phyloP scores from a whole-genome alignment of 768 basidiomycete genomes.

The Wakefieldia striispora region DNA sequence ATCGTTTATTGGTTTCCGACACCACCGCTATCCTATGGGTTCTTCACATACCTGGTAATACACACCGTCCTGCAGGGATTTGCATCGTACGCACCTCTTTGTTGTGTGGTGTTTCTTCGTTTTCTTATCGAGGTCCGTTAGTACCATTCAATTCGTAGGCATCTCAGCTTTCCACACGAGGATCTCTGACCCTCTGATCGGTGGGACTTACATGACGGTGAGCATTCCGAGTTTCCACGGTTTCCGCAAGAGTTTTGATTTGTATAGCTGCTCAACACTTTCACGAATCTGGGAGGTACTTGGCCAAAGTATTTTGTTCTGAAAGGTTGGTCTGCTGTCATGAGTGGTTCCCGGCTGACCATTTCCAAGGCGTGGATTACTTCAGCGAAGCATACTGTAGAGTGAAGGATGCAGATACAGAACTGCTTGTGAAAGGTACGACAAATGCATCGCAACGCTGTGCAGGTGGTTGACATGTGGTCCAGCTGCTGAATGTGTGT shows the following conservation, averaged over 20 bases:
- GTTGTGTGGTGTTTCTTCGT: background rate
- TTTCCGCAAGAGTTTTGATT: constrained; percentile 6
- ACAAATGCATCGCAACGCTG: background rate
- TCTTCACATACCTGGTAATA: constrained; percentile 77
- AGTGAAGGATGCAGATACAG: constrained; percentile 55
- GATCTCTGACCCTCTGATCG: constrained; percentile 94
- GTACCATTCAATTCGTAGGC: constrained; percentile 98
- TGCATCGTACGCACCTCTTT: constrained; percentile 58
- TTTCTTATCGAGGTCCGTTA: constrained; percentile 29
- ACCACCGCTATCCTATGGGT: constrained; percentile 67
- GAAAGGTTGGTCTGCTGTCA: constrained; percentile 52
- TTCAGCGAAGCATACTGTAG: constrained; percentile 85
- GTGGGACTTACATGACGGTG: constrained; percentile 99
- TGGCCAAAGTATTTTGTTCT: constrained; percentile 97
- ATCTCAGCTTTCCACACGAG: constrained; percentile 99
- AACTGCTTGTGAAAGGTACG: constrained; percentile 56
- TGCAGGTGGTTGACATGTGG: constrained; percentile 9
- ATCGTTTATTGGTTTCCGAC: constrained; percentile 85
- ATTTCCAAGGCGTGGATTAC: constrained; percentile 69
- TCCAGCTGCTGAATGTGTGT: constrained; percentile 83
- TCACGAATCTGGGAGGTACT: constrained; percentile 94
- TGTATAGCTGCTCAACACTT: constrained; percentile 85
- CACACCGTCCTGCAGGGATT: constrained; percentile 85
- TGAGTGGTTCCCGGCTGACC: constrained; percentile 8
- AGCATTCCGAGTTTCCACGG: constrained; percentile 6